phyloP scores from a whole-genome alignment of 2,329 filamentous ascomycete genomes.

The Fusarium brevicatenulatum region DNA sequence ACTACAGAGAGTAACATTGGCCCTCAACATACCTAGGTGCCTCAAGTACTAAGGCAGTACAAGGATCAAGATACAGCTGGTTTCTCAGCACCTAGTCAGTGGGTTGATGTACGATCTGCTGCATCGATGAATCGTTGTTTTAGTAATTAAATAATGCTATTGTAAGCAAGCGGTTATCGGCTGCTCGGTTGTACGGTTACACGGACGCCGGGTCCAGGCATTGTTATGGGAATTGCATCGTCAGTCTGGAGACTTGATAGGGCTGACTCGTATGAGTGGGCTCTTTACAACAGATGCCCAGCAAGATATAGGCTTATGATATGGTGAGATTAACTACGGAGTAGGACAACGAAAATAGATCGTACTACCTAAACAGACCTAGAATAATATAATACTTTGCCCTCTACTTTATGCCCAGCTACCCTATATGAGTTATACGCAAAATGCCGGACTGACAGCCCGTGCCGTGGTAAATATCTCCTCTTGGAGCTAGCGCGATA shows the following conservation, averaged over 20 bases:
- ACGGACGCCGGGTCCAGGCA: neutral
- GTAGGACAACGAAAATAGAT: neutral
- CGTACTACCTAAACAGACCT: neutral
- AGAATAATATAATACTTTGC: neutral
- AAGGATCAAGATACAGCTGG: neutral
- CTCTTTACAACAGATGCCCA: neutral
- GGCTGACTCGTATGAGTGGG: neutral
- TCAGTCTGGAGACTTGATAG: neutral
- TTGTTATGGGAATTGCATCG: neutral
- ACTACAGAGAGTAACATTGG: neutral
- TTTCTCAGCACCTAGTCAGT: neutral
- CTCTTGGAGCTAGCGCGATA: slow-evolving; percentile 35
- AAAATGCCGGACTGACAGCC: neutral
- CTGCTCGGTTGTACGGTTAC: neutral
- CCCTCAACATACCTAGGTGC: neutral
- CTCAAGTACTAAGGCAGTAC: neutral
- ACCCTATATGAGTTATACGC: slow-evolving; percentile 4
- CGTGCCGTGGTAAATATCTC: neutral
- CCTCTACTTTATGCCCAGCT: neutral
- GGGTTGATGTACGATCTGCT: slow-evolving; percentile 6
- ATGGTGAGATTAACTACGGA: neutral
- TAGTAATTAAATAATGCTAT: slow-evolving; percentile 19
- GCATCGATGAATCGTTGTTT: slow-evolving; percentile 1
- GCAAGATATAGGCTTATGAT: neutral
- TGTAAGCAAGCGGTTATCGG: slow-evolving; percentile 17